Evolutionary conservation across 306 rosid genomes (phyloP).

Genomic region (Rubus idaeus): DNA sequence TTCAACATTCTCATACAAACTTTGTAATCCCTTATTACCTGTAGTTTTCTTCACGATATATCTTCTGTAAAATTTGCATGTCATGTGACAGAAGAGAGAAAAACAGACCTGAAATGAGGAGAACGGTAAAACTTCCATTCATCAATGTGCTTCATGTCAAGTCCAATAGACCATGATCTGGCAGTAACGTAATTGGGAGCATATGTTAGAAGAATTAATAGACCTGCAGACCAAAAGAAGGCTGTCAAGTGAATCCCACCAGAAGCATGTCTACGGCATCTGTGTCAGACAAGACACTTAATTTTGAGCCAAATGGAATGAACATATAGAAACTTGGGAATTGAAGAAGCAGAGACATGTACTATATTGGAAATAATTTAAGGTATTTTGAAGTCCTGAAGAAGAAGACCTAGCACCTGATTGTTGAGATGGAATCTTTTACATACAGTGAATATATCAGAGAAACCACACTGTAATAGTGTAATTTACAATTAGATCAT

Average conservation of each 20-base stretch:
- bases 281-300: constrained; percentile 30
- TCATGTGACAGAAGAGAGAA: not conserved
- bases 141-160: constrained; percentile 52
- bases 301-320: constrained; percentile 9
- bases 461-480: not conserved
- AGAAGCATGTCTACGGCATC: constrained; percentile 68
- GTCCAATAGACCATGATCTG: constrained; percentile 75
- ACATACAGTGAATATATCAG: not conserved
- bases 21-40: not conserved
- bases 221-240: constrained; percentile 38
- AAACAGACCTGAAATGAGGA: not conserved
- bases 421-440: too few relatives aligned
- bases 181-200: constrained; percentile 59
- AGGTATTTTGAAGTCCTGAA: not conserved
- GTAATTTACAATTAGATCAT: not conserved
- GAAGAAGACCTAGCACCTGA: not conserved
- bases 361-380: not conserved
- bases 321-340: too few relatives aligned
- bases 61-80: not conserved
- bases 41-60: not conserved
- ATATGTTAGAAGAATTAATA: constrained; percentile 46
- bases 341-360: not conserved
- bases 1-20: not conserved
- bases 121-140: constrained; percentile 41
- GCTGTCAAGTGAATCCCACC: constrained; percentile 27